Conservation (phyloP, 1,139 yeast species). For the Magnusiomyces fungicola region DNA sequence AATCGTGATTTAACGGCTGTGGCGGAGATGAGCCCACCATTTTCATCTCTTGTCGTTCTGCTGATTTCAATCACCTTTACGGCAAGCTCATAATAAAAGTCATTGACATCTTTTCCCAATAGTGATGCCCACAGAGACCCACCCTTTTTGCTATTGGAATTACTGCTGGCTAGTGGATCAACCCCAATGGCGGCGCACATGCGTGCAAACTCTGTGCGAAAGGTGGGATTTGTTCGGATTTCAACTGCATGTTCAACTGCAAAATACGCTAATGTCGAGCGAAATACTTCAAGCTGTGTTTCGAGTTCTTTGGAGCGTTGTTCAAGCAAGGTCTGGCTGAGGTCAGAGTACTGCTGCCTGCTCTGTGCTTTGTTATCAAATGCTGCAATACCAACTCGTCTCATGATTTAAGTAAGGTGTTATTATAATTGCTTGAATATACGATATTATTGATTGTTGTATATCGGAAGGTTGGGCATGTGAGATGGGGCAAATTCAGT, state of each 20-base stretch:
- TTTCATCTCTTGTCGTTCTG: slow-evolving; percentile 57
- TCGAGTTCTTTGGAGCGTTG: slow-evolving; percentile 32
- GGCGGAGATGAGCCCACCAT: slow-evolving; percentile 72
- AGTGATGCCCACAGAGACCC: slow-evolving; percentile 34
- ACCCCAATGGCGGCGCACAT: slow-evolving; percentile 75
- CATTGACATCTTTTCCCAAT: slow-evolving; percentile 41
- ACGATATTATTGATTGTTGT: too few species aligned
- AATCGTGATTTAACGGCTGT: slow-evolving; percentile 44
- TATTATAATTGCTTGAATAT: too few species aligned
- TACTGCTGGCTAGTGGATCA: slow-evolving; percentile 60
- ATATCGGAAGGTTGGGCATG: too few species aligned
- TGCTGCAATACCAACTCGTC: slow-evolving; percentile 36
- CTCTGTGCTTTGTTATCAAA: slow-evolving; percentile 31
- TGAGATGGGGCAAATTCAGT: too few species aligned
- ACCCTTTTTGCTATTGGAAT: slow-evolving; percentile 24
- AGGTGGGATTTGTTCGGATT: slow-evolving; percentile 54
- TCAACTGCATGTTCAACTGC: slow-evolving; percentile 53
- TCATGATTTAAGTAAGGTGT: slow-evolving; percentile 39
- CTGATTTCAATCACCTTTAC: slow-evolving; percentile 72
- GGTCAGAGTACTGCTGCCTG: slow-evolving; percentile 31
- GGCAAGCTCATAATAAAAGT: slow-evolving; percentile 56
- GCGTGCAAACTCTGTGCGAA: slow-evolving; percentile 61
- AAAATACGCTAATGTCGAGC: slow-evolving; percentile 32
- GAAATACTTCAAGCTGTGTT: slow-evolving; percentile 35
- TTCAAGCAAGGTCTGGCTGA: slow-evolving; percentile 29